Evolutionary conservation across 495 filamentous ascomycete genomes (phyloP).

Genomic region (Daldinia vernicosa): DNA sequence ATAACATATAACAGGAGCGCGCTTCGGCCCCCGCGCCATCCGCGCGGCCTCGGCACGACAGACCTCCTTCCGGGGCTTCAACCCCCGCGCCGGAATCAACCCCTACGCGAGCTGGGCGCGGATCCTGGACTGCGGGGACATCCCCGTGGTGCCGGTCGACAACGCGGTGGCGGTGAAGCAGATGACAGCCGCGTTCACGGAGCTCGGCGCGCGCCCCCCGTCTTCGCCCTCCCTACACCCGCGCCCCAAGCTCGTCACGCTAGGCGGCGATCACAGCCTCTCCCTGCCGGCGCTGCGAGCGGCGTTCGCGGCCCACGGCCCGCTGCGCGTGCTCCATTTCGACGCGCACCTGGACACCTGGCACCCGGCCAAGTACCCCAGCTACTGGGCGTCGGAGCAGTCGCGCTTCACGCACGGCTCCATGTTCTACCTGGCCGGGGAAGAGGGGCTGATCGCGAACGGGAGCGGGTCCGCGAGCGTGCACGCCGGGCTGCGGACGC

Average conservation of each 20-base stretch:
- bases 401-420: slow-evolving; percentile 82
- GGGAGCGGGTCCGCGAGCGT: slow-evolving; percentile 66
- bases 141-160: slow-evolving; percentile 81
- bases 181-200: slow-evolving; percentile 76
- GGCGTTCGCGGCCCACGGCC: slow-evolving; percentile 73
- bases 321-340: slow-evolving; percentile 83
- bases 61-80: slow-evolving; percentile 77
- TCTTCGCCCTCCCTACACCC: slow-evolving; percentile 33
- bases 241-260: slow-evolving; percentile 74
- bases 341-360: slow-evolving; percentile 86
- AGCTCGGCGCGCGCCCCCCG: slow-evolving; percentile 53
- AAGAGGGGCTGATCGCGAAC: slow-evolving; percentile 77
- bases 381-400: slow-evolving; percentile 74
- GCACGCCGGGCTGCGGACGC: slow-evolving; percentile 79
- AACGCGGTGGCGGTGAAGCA: slow-evolving; percentile 77
- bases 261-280: slow-evolving; percentile 85
- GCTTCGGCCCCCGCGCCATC: slow-evolving; percentile 85
- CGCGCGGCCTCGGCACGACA: slow-evolving; percentile 79
- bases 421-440: slow-evolving; percentile 85
- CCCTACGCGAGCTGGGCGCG: slow-evolving; percentile 77
- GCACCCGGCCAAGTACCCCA: slow-evolving; percentile 81
- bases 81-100: slow-evolving; percentile 78
- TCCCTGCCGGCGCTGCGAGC: slow-evolving; percentile 80
- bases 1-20: slow-evolving; percentile 61
- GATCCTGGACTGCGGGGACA: slow-evolving; percentile 83